Evolutionary conservation across 2,329 filamentous ascomycete species (phyloP).

Genomic region (Alternaria gansuensis): DNA sequence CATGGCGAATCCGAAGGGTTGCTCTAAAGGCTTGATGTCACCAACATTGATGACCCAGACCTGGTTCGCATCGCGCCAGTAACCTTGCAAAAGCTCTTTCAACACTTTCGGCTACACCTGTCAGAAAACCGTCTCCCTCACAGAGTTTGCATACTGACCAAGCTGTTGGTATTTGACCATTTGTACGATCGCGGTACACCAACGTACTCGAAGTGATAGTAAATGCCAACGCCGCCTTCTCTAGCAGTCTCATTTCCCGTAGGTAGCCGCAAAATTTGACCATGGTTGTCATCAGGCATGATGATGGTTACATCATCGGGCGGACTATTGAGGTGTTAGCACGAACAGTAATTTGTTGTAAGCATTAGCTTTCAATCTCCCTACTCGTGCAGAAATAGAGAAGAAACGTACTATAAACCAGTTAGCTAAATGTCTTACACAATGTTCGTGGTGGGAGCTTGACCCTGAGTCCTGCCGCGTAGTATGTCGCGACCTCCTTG

Average conservation of each 20-base stretch:
- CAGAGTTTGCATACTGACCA: conserved; percentile 53
- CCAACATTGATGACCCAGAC: conserved; percentile 73
- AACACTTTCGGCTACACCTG: conserved; percentile 57
- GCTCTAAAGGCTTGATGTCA: conserved; percentile 66
- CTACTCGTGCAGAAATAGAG: background rate
- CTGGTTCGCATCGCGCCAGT: conserved; percentile 63
- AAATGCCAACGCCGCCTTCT: conserved; percentile 68
- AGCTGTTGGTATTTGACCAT: conserved; percentile 68
- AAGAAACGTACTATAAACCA: conserved; percentile 47
- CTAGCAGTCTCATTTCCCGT: conserved; percentile 64
- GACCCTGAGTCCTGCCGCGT: conserved; percentile 63
- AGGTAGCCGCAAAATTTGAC: conserved; percentile 69
- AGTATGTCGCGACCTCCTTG: conserved; percentile 70
- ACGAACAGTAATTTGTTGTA: no score
- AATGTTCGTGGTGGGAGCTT: no score
- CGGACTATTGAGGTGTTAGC: no score
- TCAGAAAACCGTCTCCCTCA: background rate
- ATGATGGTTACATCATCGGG: conserved; percentile 60
- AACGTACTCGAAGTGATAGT: conserved; percentile 70
- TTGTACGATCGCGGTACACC: conserved; percentile 66
- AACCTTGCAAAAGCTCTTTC: conserved; percentile 69
- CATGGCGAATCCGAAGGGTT: conserved; percentile 15
- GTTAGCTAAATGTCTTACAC: no score
- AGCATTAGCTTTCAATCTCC: no score
- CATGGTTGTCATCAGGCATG: conserved; percentile 74